Evolutionary conservation across 371 early-diverging fungal genomes (phyloP), one percentile per base, ranked within the genome.

Genomic region (Scutellospora calospora): DNA sequence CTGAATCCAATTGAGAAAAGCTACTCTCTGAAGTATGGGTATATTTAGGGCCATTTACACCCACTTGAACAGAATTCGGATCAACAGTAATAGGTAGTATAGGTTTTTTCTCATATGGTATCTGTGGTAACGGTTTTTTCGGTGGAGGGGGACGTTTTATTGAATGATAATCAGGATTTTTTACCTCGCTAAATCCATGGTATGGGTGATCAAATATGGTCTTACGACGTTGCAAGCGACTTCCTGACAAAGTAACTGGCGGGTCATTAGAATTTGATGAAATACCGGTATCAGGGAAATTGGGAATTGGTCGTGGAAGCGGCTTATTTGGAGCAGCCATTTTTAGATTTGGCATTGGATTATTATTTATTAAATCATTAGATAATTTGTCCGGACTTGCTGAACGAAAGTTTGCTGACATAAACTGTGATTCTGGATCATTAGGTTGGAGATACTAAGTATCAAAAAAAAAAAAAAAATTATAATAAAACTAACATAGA

Each of bases 171-270:
- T 79, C 59, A 6, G 80, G 72, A 31, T 79, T 59, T 22, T 69
- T 33, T 45, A 79, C 55, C 8, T 65, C 33, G 41, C 91, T 90
- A 76, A 90, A 92, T 18, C 88, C 90, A 82, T 90, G 85, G 68
- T 86, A 90, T 0, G 92, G 91, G 71, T 91, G 90, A 76, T 92
- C 92, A 76, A 91, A 89, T 60, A 88, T 85, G 0, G 92, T 90
- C 52, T 85, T 86, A 22, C 88, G 86, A 80, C 90, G 79, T 55
- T 85, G 78, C 38, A 86, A 75, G 49, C 80, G 71, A 60, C 76
- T 33, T 74, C 77, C 65, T 65, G 66, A 35, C 74, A 51, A 52
- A 49, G 81, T 22, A 49, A 16, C 4, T 3, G 49, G 16, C 12
- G 49, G 12, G 1, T 45, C 9, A 45, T 45, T 11, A 31, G 63